These are phyloP conservation scores for Mycena rebaudengoi DNA, from an alignment of 768 basidiomycete species.

Conservation along the genomic window DNA sequence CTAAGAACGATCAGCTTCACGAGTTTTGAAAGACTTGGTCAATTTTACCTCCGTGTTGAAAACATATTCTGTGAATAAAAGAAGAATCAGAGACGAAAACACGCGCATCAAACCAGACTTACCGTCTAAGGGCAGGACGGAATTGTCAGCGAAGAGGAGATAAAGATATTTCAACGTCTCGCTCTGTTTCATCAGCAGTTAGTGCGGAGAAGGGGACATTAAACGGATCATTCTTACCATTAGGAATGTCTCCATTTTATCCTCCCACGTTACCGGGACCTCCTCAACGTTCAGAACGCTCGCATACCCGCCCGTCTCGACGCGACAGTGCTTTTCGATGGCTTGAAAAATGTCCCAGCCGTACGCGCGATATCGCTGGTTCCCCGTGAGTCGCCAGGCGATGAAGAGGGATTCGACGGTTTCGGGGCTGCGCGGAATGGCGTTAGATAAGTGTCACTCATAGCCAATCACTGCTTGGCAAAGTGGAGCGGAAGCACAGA, in stretches of 20 bases:
- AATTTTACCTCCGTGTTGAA: constrained; percentile 87
- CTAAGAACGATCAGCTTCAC: constrained; percentile 1
- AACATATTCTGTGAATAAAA: constrained; percentile 70
- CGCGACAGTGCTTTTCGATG: constrained; percentile 83
- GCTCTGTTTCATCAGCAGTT: constrained; percentile 55
- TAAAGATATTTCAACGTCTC: constrained; percentile 94
- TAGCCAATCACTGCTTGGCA: too few relatives aligned
- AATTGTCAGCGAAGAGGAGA: constrained; percentile 80
- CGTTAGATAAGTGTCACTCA: background rate
- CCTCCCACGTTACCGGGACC: constrained; percentile 71
- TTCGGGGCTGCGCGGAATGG: constrained; percentile 69
- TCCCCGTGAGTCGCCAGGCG: constrained; percentile 90
- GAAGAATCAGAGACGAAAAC: background rate
- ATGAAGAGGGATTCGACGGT: constrained; percentile 95
- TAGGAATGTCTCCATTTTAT: constrained; percentile 97
- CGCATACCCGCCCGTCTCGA: constrained; percentile 85
- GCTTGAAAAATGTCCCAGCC: constrained; percentile 93
- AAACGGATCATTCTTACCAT: constrained; percentile 74
- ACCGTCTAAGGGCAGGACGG: constrained; percentile 77
- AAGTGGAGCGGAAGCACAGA: constrained; percentile 34
- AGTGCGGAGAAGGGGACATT: constrained; percentile 1
- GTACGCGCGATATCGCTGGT: constrained; percentile 78
- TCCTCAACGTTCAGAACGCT: constrained; percentile 86
- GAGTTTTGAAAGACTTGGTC: background rate
- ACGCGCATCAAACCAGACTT: constrained; percentile 47